These are phyloP conservation scores for Globisporangium perplexum DNA, from an alignment of 352 stramenopile species.

Conservation along the genomic window DNA sequence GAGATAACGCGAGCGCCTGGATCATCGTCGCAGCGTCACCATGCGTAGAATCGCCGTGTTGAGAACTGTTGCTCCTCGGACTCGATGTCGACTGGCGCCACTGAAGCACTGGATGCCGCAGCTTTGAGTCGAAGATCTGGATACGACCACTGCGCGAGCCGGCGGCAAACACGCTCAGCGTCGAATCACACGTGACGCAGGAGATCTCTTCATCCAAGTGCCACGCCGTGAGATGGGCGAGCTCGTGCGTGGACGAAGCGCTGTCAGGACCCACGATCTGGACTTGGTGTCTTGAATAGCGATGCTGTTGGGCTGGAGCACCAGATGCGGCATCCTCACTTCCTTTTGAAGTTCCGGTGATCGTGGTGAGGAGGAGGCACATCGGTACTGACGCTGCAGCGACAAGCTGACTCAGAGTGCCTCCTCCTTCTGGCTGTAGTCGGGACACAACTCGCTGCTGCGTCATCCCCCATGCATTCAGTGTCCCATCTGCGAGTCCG, in stretches of 20 bases:
- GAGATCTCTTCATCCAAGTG: background rate
- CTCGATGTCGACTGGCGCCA: conserved; percentile 1
- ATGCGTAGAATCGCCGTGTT: background rate
- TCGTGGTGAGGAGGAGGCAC: background rate
- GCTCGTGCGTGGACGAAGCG: background rate
- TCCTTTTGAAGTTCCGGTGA: too few species aligned
- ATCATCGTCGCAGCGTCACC: background rate
- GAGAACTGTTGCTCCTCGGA: too few species aligned
- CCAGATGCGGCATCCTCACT: too few species aligned
- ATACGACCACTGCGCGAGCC: conserved; percentile 1
- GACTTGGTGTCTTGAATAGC: background rate
- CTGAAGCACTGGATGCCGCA: conserved; percentile 7
- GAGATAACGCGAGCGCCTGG: conserved; percentile 7
- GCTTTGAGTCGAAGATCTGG: conserved; percentile 9
- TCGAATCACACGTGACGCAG: conserved; percentile 5
- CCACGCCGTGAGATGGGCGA: conserved; percentile 5
- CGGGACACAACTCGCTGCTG: conserved; percentile 1
- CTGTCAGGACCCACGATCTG: background rate
- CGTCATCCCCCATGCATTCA: conserved; percentile 11
- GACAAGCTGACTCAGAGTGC: background rate
- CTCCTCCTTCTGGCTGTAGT: background rate
- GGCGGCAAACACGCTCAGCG: conserved; percentile 4
- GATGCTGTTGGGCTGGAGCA: background rate
- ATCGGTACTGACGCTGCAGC: background rate
- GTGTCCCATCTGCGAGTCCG: conserved; percentile 8